Evolutionary conservation across 305 asterid species (phyloP).

Genomic region (Plantago lanceolata): DNA sequence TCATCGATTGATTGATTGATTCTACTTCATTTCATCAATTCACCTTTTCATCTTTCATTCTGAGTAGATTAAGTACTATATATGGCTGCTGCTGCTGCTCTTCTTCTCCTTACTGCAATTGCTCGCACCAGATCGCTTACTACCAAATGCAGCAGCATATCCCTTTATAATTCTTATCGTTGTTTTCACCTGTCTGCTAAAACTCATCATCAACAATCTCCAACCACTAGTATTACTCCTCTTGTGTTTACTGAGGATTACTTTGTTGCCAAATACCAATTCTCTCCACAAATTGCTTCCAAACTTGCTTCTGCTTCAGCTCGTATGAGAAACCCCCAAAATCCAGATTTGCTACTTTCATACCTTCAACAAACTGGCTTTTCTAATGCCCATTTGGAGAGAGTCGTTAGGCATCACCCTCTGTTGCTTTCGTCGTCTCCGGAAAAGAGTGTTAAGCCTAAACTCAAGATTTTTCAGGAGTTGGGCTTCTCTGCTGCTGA

Average conservation of each 20-base stretch:
- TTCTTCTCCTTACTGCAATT: too few species aligned
- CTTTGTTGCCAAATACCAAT: slow-evolving; percentile 20
- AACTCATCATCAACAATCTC: too few species aligned
- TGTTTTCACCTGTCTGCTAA: too few species aligned
- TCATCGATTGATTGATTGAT: too few species aligned
- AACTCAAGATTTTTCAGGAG: slow-evolving; percentile 29
- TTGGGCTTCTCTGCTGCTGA: slow-evolving; percentile 30
- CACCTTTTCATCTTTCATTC: too few species aligned
- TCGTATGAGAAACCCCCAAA: slow-evolving; percentile 15
- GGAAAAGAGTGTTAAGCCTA: slow-evolving; percentile 27
- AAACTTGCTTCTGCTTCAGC: slow-evolving; percentile 18
- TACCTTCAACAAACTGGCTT: slow-evolving; percentile 28
- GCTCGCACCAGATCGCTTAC: too few species aligned
- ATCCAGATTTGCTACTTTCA: slow-evolving; percentile 16
- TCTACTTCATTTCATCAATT: too few species aligned
- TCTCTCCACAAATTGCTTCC: slow-evolving; percentile 26
- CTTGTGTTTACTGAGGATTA: slow-evolving; percentile 4
- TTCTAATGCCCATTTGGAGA: slow-evolving; percentile 25
- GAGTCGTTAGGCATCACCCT: neutral
- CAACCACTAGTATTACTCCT: too few species aligned
- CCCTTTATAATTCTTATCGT: too few species aligned
- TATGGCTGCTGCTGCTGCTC: too few species aligned
- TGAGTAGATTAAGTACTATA: too few species aligned
- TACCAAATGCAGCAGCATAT: too few species aligned
- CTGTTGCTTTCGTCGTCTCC: slow-evolving; percentile 15